Evolutionary conservation across 1,284 basidiomycete species (phyloP).

Genomic region (Ceratobasidium theobromae): DNA sequence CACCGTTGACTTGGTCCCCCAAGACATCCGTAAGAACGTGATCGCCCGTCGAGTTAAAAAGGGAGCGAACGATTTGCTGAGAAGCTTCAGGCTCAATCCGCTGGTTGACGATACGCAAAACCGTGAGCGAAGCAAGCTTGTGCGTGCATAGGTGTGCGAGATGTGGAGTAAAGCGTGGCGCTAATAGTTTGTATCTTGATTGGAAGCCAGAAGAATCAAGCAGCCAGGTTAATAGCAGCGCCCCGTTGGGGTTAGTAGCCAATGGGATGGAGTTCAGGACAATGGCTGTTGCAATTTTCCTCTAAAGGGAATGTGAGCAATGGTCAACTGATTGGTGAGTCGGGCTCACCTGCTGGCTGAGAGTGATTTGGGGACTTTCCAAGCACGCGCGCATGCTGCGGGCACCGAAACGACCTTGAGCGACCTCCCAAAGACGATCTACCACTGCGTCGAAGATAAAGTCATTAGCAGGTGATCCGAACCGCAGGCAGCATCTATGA

Average conservation of each 20-base stretch:
- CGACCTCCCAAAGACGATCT: conserved; percentile 97
- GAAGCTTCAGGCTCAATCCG: conserved; percentile 85
- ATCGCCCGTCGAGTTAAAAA: conserved; percentile 83
- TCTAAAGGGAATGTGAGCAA: conserved; percentile 44
- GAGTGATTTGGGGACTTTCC: conserved; percentile 81
- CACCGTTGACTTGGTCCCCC: conserved; percentile 92
- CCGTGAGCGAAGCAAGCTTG: conserved; percentile 93
- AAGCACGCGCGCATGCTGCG: conserved; percentile 97
- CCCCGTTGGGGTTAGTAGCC: conserved; percentile 96
- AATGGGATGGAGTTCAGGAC: conserved; percentile 97
- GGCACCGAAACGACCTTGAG: conserved; percentile 95
- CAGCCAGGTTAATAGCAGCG: conserved; percentile 93
- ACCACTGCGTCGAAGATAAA: conserved; percentile 99
- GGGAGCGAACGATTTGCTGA: conserved; percentile 74
- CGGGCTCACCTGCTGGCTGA: conserved; percentile 69
- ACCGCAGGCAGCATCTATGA: conserved; percentile 82
- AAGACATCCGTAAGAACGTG: conserved; percentile 91
- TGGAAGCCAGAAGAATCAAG: conserved; percentile 92
- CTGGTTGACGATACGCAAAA: conserved; percentile 90
- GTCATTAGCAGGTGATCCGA: conserved; percentile 84
- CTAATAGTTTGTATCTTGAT: conserved; percentile 88
- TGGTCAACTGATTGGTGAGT: not conserved
- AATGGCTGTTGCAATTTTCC: conserved; percentile 91
- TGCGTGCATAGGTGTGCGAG: conserved; percentile 96
- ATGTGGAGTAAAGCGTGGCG: conserved; percentile 94